Base-by-base conservation (phyloP, 1,284 basidiomycete genomes). In the Porogramme epimiltina region DNA sequence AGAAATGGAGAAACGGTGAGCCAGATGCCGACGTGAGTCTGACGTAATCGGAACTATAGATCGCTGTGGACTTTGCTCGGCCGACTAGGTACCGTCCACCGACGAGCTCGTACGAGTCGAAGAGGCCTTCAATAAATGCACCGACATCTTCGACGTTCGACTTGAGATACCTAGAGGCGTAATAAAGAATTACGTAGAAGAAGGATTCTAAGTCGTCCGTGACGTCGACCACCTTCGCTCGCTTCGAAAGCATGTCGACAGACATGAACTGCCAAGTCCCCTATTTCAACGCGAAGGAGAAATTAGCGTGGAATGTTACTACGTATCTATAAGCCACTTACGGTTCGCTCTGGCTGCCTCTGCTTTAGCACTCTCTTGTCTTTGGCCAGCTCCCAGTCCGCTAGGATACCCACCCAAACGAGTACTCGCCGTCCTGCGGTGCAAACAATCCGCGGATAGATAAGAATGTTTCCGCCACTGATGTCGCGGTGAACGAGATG, bases 231-330 rank as follows among this genome's bases (percentile, higher is more conserved):
- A 41, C 19, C 41, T 52, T 46, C 8, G 18, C 15, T 3, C 46
- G 41, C 2, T 43, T n/a, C 16, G 28, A 11, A 13, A 58, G 42
- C 20, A 49, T 4, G 16, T 26, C 31, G 3, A 45, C 37, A 3
- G 52, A 54, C n/a, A 39, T 39, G 34, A 47, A 58, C 25, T 55
- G 52, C 52, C 53, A 55, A 11, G 56, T 58, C 1, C 56, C 52
- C 56, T 55, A 15, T n/a, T n/a, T n/a, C n/a, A n/a, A n/a, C n/a
- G n/a, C n/a, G 10, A 39, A 23, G 20, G 11, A 31, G 9, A n/a
- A n/a, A 4, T 44, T 5, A 50, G 25, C 23, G 10, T 3, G 24
- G 39, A 31, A 4, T 2, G 20, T 20, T 13, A 8, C 16, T 5
- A 28, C 9, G n/a, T 2, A 34, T 3, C 19, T 1, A 18, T 6